Base-by-base conservation (phyloP, 1,284 basidiomycete species). In the Cutaneotrichosporon sp. region DNA sequence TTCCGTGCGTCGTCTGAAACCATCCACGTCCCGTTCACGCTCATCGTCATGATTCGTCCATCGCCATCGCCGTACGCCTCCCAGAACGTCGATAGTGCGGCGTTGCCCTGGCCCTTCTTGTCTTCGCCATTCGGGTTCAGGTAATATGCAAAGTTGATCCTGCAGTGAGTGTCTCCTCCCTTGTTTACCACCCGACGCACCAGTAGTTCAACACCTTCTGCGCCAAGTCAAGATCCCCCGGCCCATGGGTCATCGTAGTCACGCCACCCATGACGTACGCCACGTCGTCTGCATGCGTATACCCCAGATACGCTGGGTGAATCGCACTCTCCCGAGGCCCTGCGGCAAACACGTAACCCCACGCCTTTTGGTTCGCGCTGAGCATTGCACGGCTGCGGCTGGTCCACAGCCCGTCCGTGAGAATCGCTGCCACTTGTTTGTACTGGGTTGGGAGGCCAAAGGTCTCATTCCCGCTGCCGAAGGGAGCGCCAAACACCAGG, bases 91-190 rank as follows among this genome's bases (percentile, higher is more conserved):
- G 51, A 53, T 4, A 53, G 30, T 14, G 51, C 51, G 3, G 51
- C 51, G 51, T 53, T 53, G 51, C 18, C 51, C 26, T 4, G 10
- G 31, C 51, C 51, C 26, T 31, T 53, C 30, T 13, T 31, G 51
- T 31, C 51, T 18, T 53, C 1, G 5, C 51, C 51, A 18, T 53
- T 53, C 26, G 51, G 51, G 16, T 53, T 31, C 55, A 68, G 65
- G 70, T 72, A 69, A 65, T 75, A 75, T 21, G 70, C 76, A 67
- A 80, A 80, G 70, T 79, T 79, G 67, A 78, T 60, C 74, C 76
- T 76, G 62, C n/a, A n/a, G n/a, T n/a, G n/a, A n/a, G n/a, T n/a
- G n/a, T n/a, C n/a, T n/a, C n/a, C n/a, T n/a, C n/a, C n/a, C n/a
- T n/a, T n/a, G n/a, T n/a, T n/a, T n/a, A n/a, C n/a, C n/a, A n/a